These are phyloP conservation scores for Curvularia sp. DNA, from an alignment of 2,329 filamentous ascomycete species.

Conservation along the genomic window DNA sequence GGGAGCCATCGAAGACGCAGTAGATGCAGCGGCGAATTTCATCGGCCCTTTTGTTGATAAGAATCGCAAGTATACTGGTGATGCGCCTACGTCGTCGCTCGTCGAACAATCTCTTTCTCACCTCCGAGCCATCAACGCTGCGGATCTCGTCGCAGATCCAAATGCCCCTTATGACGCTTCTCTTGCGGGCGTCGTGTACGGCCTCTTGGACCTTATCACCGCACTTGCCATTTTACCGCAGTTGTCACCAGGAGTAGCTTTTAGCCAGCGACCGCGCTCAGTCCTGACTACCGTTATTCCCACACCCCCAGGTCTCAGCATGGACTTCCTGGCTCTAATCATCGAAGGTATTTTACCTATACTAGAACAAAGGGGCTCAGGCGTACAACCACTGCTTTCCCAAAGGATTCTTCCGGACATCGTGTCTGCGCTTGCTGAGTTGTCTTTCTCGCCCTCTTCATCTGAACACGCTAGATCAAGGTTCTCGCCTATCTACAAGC, in stretches of 20 bases:
- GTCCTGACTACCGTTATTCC: conserved; percentile 33
- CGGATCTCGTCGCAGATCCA: conserved; percentile 39
- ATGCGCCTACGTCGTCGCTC: conserved; percentile 24
- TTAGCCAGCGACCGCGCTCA: conserved; percentile 45
- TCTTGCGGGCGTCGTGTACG: conserved; percentile 48
- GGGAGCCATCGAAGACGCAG: conserved; percentile 41
- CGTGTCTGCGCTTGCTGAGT: conserved; percentile 45
- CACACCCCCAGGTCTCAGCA: conserved; percentile 17
- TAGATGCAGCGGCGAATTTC: conserved; percentile 45
- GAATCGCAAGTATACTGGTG: conserved; percentile 14
- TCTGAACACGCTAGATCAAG: conserved; percentile 13
- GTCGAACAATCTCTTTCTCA: conserved; percentile 41
- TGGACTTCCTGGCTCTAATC: conserved; percentile 22
- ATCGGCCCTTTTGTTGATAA: conserved; percentile 41
- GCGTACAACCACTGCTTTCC: conserved; percentile 47
- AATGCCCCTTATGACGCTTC: conserved; percentile 50
- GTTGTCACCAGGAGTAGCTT: conserved; percentile 43
- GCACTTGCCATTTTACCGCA: conserved; percentile 46
- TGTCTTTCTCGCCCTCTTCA: conserved; percentile 42
- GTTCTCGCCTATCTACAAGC: conserved; percentile 31
- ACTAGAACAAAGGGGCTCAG: conserved; percentile 35
- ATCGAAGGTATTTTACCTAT: conserved; percentile 34
- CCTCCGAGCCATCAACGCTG: conserved; percentile 44
- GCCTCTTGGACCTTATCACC: conserved; percentile 47
- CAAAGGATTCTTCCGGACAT: conserved; percentile 47